These are phyloP conservation scores for Annona cherimola DNA, from an alignment of 164 flowering plant species.

Conservation along the genomic window DNA sequence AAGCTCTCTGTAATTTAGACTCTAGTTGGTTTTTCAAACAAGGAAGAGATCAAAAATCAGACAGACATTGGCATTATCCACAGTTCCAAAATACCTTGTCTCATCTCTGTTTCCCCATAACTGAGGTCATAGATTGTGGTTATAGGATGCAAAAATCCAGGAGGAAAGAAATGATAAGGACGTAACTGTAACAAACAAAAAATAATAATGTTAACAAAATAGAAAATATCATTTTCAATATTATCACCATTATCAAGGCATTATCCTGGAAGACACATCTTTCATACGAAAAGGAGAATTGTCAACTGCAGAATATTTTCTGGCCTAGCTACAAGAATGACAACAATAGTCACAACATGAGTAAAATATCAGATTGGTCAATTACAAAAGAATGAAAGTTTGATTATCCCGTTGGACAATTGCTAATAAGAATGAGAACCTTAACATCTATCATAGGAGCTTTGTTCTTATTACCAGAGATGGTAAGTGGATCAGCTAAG, in stretches of 20 bases:
- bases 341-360: not conserved
- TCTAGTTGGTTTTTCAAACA: too few relatives aligned
- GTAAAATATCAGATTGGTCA: not conserved
- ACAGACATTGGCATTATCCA: conserved; percentile 3
- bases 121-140: conserved; percentile 74
- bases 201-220: not conserved
- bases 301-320: not conserved
- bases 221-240: not conserved
- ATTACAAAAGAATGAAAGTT: too few relatives aligned
- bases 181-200: conserved; percentile 46
- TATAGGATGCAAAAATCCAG: conserved; percentile 75
- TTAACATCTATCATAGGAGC: too few relatives aligned
- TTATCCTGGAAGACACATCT: too few relatives aligned
- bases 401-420: too few relatives aligned
- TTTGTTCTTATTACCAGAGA: too few relatives aligned
- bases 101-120: conserved; percentile 90
- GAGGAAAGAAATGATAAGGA: conserved; percentile 80
- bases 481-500: too few relatives aligned
- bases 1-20: too few relatives aligned
- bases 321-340: not conserved
- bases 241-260: not conserved
- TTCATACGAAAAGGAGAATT: not conserved
- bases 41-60: too few relatives aligned
- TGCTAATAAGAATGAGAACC: too few relatives aligned
- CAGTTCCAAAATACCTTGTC: conserved; percentile 58